These are phyloP conservation scores for Pseudoscleropodium purum DNA, from an alignment of 225 moss, liverwort and hornwort species.

Conservation along the genomic window DNA sequence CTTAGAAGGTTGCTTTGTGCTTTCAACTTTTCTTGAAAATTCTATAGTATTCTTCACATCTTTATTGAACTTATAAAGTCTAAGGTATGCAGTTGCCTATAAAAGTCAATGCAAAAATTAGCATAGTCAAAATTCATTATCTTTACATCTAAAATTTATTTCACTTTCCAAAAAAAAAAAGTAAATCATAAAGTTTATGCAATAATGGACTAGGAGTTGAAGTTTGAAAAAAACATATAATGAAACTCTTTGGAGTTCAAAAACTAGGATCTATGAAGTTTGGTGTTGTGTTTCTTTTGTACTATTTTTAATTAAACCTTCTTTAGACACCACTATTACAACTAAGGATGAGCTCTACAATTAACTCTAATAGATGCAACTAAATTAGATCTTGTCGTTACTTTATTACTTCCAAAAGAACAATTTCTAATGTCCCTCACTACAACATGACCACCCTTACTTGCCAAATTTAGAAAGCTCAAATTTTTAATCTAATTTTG, in stretches of 20 bases:
- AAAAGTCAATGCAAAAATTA: background rate
- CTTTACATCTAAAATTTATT: background rate
- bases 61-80: background rate
- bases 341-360: too few relatives aligned
- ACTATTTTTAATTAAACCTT: too few relatives aligned
- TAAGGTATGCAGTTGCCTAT: fast-evolving
- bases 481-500: too few relatives aligned
- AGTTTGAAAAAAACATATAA: too few relatives aligned
- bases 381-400: background rate
- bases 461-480: too few relatives aligned
- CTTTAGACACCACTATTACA: too few relatives aligned
- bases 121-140: background rate
- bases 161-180: background rate
- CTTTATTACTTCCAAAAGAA: background rate
- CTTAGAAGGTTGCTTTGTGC: background rate
- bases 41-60: fast-evolving
- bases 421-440: background rate
- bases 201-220: too few relatives aligned
- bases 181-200: too few relatives aligned
- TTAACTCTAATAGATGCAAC: background rate
- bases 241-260: too few relatives aligned
- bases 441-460: too few relatives aligned
- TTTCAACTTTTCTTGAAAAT: background rate
- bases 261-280: too few relatives aligned
- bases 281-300: too few relatives aligned